A percentile compares a stretch with the other conserved stretches of the same genome.
Conservation (phyloP, 1,139 yeast species). For the Magnusiomyces fungicola region DNA sequence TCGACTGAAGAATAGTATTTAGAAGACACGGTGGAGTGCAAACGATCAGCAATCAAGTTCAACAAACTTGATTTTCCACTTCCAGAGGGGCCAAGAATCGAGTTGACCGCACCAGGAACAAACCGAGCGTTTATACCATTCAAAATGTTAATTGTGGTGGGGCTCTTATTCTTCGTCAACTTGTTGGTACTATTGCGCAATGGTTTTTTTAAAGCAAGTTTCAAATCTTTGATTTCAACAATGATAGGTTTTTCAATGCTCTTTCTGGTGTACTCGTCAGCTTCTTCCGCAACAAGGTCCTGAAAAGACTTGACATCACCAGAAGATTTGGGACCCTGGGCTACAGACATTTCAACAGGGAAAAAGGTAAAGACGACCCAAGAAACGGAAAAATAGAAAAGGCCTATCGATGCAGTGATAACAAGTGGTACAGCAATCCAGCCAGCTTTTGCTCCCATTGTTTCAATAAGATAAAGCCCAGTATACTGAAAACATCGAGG, state of each 20-base stretch:
- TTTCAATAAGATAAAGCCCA: slow-evolving; percentile 47
- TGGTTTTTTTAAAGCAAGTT: slow-evolving; percentile 15
- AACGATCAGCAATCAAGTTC: slow-evolving; percentile 57
- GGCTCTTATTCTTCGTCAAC: neutral
- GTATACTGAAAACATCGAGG: slow-evolving; percentile 36
- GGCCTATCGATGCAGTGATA: slow-evolving; percentile 52
- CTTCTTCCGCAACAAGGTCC: neutral
- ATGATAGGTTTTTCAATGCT: neutral
- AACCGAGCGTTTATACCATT: slow-evolving; percentile 51
- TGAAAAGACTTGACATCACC: slow-evolving; percentile 3
- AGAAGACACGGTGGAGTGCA: slow-evolving; percentile 40
- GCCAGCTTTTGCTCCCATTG: slow-evolving; percentile 53
- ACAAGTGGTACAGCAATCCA: slow-evolving; percentile 69
- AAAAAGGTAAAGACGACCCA: slow-evolving; percentile 31
- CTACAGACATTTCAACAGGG: slow-evolving; percentile 49
- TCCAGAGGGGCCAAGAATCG: slow-evolving; percentile 86
- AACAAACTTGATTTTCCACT: slow-evolving; percentile 75
- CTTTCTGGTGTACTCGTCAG: slow-evolving; percentile 30
- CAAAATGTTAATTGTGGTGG: slow-evolving; percentile 35
- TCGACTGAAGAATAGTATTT: slow-evolving; percentile 25
- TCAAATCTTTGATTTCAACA: slow-evolving; percentile 20
- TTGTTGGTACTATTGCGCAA: neutral
- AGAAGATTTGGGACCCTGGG: slow-evolving; percentile 21
- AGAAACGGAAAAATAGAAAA: slow-evolving; percentile 43
- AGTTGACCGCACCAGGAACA: slow-evolving; percentile 60